phyloP scores from a whole-genome alignment of 345 rosid genomes.

The Rhodamnia rubescens region DNA sequence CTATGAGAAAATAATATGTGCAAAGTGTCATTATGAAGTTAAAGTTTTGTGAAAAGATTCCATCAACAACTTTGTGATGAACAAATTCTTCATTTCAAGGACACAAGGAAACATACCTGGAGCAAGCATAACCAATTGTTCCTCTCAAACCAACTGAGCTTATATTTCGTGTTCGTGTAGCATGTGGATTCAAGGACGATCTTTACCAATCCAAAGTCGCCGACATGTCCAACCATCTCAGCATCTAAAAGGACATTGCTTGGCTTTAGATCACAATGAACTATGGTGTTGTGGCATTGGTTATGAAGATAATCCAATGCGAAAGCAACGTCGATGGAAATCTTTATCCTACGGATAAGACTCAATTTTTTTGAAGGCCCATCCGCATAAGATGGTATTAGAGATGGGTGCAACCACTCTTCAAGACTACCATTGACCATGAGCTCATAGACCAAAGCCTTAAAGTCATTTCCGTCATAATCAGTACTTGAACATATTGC shows the following conservation, averaged over 20 bases:
- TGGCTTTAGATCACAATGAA: conserved; percentile 8
- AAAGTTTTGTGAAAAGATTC: no score
- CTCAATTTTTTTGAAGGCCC: not conserved
- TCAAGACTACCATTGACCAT: not conserved
- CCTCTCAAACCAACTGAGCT: not conserved
- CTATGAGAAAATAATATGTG: not conserved
- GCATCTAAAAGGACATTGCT: not conserved
- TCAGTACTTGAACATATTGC: not conserved
- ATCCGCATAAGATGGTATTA: not conserved
- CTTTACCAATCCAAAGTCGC: not conserved
- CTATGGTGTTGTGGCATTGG: not conserved
- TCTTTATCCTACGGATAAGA: not conserved
- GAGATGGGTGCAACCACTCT: not conserved
- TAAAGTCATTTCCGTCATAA: not conserved
- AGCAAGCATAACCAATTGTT: not conserved
- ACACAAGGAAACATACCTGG: not conserved
- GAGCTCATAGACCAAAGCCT: not conserved
- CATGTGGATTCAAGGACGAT: not conserved
- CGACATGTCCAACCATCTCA: not conserved
- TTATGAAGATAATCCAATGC: conserved; percentile 15
- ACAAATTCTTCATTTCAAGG: not conserved
- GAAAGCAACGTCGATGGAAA: not conserved
- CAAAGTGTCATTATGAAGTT: not conserved
- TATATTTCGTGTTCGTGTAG: not conserved
- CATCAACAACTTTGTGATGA: not conserved